Percentiles rank a stretch among this genome's conserved stretches.
Evolutionary conservation across 305 asterid genomes (phyloP).

Genomic region (Fraxinus dipetala): DNA sequence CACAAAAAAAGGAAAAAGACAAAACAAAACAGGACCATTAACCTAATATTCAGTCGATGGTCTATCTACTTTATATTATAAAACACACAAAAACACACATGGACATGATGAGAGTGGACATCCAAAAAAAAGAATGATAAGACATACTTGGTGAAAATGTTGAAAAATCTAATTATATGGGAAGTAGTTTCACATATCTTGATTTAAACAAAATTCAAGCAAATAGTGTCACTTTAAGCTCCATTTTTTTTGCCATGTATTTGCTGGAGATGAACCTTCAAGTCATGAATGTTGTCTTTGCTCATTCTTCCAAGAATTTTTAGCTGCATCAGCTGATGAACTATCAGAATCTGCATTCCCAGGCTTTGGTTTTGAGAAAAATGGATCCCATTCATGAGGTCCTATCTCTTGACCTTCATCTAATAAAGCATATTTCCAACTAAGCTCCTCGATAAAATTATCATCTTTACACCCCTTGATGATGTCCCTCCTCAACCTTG

Average conservation of each 20-base stretch:
- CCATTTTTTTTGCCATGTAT: not conserved
- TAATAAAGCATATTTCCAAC: conserved; percentile 71
- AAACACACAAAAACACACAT: not conserved
- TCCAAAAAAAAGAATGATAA: not conserved
- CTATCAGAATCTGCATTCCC: conserved; percentile 34
- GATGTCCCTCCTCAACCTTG: conserved; percentile 59
- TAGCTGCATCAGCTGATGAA: conserved; percentile 52
- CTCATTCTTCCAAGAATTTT: conserved; percentile 57
- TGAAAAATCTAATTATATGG: not conserved
- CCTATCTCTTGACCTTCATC: conserved; percentile 47
- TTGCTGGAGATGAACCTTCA: not conserved
- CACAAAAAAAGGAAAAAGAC: not conserved
- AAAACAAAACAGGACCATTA: not conserved
- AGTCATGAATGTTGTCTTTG: conserved; percentile 38
- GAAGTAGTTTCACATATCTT: conserved; percentile 6
- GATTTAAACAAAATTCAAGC: conserved; percentile 1
- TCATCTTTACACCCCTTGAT: conserved; percentile 52
- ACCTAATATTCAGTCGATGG: not conserved
- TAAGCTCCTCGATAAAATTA: conserved; percentile 49
- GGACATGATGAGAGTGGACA: not conserved
- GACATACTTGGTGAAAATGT: not conserved
- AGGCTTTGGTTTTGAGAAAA: conserved; percentile 48
- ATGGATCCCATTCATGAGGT: conserved; percentile 88
- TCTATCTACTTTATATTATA: not conserved
- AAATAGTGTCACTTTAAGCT: not conserved